Base-by-base conservation (phyloP, 78 protist genomes). In the Dictyostelium citrinum region DNA sequence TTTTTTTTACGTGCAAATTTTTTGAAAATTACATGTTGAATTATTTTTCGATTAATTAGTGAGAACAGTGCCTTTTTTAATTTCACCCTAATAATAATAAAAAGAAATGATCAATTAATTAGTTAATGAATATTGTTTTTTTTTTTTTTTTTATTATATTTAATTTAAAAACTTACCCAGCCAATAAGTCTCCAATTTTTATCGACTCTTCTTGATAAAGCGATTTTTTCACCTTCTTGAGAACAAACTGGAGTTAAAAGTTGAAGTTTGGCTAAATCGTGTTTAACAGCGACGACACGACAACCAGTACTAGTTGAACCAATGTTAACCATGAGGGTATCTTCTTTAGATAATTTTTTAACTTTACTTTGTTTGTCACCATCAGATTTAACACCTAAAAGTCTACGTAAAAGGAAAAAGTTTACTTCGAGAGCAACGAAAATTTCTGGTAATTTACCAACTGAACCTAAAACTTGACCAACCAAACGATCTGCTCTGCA, bases 291-390 rank as follows among this genome's bases (percentile, higher is more conserved):
- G 6, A 72, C 29, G 77, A 99, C 98, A 29, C 97, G 82, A 58
- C 99, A 99, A 41, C 99, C 99, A 24, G 99, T 97, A 20, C 99
- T 95, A 5, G 98, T 97, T 20, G 99, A 98, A 49, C 99, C 99
- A 86, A 99, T 98, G 99, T 99, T 99, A 78, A 98, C 98, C 98
- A 98, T 96, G 45, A 99, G 90, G 8, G 92, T 83, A 71, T 98
- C 99, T 55, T 97, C 98, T 96, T 96, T 95, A 41, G 90, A 46
- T 22, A 99, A 97, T 91, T 97, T 97, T 68, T 84, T 81, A 39
- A 99, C 97, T 95, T 96, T 95, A 71, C 84, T 61, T 58, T 82
- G 88, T 78, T 97, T 97, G 43, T 92, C 97, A 68, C 98, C 98
- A 74, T 93, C 98, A 3, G 99, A 92, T 90, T 96, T 98, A 33